Percentiles rank a stretch among this genome's conserved stretches.
Evolutionary conservation across 345 rosid species (phyloP).

Genomic region (Populus pruinosa): DNA sequence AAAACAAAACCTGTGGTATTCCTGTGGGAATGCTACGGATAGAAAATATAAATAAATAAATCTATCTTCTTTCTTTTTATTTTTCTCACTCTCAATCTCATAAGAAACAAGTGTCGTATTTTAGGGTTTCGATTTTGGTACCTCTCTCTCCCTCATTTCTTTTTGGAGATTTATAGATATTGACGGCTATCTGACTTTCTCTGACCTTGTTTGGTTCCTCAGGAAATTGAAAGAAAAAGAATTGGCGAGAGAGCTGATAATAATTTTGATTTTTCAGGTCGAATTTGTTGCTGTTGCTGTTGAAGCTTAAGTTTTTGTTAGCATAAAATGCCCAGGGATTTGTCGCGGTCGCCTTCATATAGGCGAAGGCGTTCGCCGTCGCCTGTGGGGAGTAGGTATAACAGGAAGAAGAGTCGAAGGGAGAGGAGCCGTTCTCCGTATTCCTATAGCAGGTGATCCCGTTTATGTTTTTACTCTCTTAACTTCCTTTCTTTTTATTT

Average conservation of each 20-base stretch:
- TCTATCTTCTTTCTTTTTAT: not conserved
- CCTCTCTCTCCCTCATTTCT: not conserved
- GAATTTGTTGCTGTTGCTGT: not conserved
- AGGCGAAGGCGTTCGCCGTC: conserved; percentile 71
- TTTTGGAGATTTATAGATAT: not conserved
- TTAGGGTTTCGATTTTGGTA: conserved; percentile 5
- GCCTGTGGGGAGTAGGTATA: conserved; percentile 61
- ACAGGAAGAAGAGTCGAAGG: conserved; percentile 73
- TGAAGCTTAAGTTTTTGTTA: not conserved
- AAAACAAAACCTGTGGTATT: not conserved
- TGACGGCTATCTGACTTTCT: not conserved
- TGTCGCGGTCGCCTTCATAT: conserved; percentile 77
- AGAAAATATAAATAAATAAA: no score
- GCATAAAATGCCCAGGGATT: conserved; percentile 70
- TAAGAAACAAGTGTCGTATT: not conserved
- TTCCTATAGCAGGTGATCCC: conserved; percentile 90
- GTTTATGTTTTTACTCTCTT: conserved; percentile 33
- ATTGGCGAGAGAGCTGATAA: not conserved
- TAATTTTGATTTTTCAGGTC: not conserved
- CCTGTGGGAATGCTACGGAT: not conserved
- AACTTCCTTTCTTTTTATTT: conserved; percentile 15
- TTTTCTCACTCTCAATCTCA: not conserved
- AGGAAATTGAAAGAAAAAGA: not conserved
- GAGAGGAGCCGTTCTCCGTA: conserved; percentile 81
- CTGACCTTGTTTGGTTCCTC: not conserved